Evolutionary conservation across 345 rosid species (phyloP), one percentile per base, ranked within the genome.

Genomic region (Bruguiera sexangula): DNA sequence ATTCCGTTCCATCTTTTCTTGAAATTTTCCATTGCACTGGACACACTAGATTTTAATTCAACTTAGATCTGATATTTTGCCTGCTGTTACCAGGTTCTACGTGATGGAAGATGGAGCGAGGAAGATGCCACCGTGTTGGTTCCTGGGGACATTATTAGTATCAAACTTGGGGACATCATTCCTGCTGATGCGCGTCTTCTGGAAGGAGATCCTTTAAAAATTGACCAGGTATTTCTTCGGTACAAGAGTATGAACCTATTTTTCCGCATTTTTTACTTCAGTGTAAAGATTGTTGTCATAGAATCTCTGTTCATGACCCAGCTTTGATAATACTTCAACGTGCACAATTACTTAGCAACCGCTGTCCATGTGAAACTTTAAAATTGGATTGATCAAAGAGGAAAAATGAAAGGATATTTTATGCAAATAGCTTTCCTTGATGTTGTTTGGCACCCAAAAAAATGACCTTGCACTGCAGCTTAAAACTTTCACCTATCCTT

Each of bases 121-220:
- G 85, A 87, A 70, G 96, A 89, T 60, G 96, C 96, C 65, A 55
- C 87, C 1, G 81, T 79, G n/a, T 77, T 89, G 85, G 96, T 91
- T 69, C 96, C 95, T 43, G 92, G 92, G 37, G 96, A 90, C 73
- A 78, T 79, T 27, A 27, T 79, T 29, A 76, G 81, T 27, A 75
- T 83, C 63, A 83, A 83, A 60, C 72, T 70, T 36, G 95, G 95
- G 16, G 86, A 85, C 63, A 87, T 88, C 58, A 80, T 87, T 62
- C 95, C 95, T 1, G 93, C 95, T 27, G 88, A 89, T 81, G 93
- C 87, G n/a, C 86, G 91, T 57, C 86, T 91, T 58, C 80, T 89
- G 8, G 89, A 83, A 75, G 97, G 97, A 58, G 93, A 91, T 71
- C 95, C 93, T 65, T 72, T 88, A 51, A 89, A 87, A 75, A 82